Evolutionary conservation across 371 early-diverging fungal species (phyloP).

Genomic region (Cokeromyces recurvatus): DNA sequence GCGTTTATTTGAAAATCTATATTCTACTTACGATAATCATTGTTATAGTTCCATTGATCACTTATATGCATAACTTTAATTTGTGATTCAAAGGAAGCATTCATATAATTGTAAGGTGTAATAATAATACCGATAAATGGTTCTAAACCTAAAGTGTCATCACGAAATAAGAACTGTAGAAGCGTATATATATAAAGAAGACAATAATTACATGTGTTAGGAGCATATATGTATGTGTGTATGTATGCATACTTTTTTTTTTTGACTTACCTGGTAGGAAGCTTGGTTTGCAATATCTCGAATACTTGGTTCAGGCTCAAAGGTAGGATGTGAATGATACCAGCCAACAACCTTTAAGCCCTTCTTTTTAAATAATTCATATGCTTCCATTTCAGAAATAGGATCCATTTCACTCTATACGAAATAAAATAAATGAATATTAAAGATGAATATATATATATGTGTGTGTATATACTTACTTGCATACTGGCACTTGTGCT

Average conservation of each 20-base stretch:
- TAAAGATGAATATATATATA: too few relatives aligned
- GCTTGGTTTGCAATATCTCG: constrained; percentile 83
- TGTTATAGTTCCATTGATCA: constrained; percentile 34
- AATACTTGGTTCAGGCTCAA: constrained; percentile 77
- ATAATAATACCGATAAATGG: constrained; percentile 85
- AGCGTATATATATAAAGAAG: too few relatives aligned
- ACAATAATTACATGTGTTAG: constrained; percentile 7
- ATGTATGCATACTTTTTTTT: background rate
- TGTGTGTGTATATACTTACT: too few relatives aligned
- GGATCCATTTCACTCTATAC: constrained; percentile 90
- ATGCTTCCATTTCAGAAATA: constrained; percentile 68
- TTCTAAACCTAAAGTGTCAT: constrained; percentile 63
- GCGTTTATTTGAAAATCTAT: too few relatives aligned
- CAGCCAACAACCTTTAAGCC: constrained; percentile 82
- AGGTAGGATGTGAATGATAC: constrained; percentile 90
- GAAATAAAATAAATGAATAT: too few relatives aligned
- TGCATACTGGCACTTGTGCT: constrained; percentile 70
- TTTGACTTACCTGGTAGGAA: constrained; percentile 57
- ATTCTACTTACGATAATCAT: constrained; percentile 39
- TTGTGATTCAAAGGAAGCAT: constrained; percentile 46
- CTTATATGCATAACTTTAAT: constrained; percentile 56
- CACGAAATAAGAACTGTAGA: constrained; percentile 63
- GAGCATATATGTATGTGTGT: too few relatives aligned
- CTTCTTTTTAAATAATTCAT: constrained; percentile 63
- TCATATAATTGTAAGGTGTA: constrained; percentile 62